phyloP scores from a whole-genome alignment of 169 alveolate genomes.

The Plasmodium gallinaceum region DNA sequence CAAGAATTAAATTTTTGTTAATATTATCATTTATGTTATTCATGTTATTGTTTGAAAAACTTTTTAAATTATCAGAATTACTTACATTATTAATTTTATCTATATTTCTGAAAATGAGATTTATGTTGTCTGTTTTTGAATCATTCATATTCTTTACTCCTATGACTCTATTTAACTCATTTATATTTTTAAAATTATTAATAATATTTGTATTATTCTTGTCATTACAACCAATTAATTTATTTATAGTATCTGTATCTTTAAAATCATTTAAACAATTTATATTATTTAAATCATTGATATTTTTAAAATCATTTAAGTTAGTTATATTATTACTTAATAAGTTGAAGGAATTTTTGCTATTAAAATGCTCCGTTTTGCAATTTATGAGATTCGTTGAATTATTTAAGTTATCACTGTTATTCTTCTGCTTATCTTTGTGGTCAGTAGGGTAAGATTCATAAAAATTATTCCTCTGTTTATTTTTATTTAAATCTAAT shows the following conservation, averaged over 20 bases:
- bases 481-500: background rate
- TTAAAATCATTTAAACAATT: background rate
- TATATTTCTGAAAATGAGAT: background rate
- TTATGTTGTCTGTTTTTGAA: conserved; percentile 2
- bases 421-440: background rate
- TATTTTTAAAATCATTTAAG: background rate
- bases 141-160: background rate
- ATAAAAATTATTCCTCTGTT: background rate
- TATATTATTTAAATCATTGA: background rate
- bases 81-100: conserved; percentile 1
- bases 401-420: background rate
- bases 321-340: background rate
- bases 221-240: background rate
- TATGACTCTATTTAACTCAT: background rate
- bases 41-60: background rate
- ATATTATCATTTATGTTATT: background rate
- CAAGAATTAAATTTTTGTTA: background rate
- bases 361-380: background rate
- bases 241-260: background rate
- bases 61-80: background rate
- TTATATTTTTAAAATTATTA: background rate
- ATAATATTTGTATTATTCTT: background rate
- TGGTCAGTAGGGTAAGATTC: background rate
- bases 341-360: background rate
- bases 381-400: conserved; percentile 2